Evolutionary conservation across 2,329 filamentous ascomycete species (phyloP).

Genomic region (Stachybotrys elegans): DNA sequence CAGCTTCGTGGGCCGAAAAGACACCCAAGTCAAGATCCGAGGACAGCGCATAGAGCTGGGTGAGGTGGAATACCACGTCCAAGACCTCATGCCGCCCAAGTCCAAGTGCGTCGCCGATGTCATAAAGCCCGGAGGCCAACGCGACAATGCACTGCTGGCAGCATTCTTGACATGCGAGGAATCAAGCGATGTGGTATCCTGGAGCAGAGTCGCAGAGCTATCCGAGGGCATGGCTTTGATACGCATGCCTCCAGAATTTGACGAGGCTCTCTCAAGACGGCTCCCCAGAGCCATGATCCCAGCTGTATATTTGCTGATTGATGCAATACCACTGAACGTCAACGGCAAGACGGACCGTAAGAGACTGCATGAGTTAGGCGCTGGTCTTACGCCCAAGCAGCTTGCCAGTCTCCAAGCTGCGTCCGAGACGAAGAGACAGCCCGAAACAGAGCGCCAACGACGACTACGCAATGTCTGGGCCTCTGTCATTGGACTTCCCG

Average conservation of each 20-base stretch:
- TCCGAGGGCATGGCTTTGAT: background rate
- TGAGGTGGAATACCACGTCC: constrained; percentile 19
- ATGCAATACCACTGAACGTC: background rate
- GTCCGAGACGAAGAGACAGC: background rate
- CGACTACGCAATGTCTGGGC: background rate
- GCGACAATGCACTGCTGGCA: constrained; percentile 3
- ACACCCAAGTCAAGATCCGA: constrained; percentile 54
- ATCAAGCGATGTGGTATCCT: background rate
- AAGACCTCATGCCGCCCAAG: no score
- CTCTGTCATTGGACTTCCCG: background rate
- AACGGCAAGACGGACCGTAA: constrained; percentile 38
- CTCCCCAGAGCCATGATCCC: constrained; percentile 1
- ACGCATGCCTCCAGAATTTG: background rate
- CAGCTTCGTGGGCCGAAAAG: constrained; percentile 46
- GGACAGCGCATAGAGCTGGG: constrained; percentile 52
- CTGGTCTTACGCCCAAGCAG: constrained; percentile 27
- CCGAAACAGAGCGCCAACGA: background rate
- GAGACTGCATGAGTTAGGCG: constrained; percentile 31
- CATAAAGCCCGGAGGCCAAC: constrained; percentile 3
- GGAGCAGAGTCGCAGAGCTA: background rate
- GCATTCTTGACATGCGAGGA: constrained; percentile 1
- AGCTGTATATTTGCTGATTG: background rate
- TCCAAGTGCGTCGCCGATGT: constrained; percentile 4
- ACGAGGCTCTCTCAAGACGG: background rate
- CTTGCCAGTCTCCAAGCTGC: constrained; percentile 23